A percentile compares a stretch with the other conserved stretches of the same genome.
These are phyloP conservation scores for Huntiella bhutanensis DNA, from an alignment of 2,329 filamentous ascomycete genomes.

Conservation along the genomic window DNA sequence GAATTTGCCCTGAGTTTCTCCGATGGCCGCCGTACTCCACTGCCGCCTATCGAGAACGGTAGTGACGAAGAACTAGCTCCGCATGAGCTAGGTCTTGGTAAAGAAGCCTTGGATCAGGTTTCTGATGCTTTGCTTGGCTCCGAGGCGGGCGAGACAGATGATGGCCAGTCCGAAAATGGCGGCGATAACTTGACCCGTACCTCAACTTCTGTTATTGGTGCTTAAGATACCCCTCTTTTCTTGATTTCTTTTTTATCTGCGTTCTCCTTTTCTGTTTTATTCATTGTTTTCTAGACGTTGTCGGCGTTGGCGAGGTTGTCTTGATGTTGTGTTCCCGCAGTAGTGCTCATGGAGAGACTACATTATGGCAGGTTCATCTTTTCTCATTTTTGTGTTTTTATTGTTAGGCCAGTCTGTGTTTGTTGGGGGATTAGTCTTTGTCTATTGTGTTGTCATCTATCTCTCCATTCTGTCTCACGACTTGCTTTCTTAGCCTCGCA, in stretches of 20 bases:
- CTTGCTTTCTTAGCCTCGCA: too few species aligned
- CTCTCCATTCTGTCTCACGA: not conserved
- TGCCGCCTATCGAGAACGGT: slow-evolving; percentile 30
- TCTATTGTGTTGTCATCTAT: not conserved
- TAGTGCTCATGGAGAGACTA: too few species aligned
- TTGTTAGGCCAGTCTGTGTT: too few species aligned
- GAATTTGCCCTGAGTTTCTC: slow-evolving; percentile 41
- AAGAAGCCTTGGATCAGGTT: slow-evolving; percentile 16
- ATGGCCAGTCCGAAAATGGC: slow-evolving; percentile 3
- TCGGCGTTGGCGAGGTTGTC: not conserved
- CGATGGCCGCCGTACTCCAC: slow-evolving; percentile 36
- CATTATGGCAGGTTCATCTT: too few species aligned
- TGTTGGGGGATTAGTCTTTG: too few species aligned
- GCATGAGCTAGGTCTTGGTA: slow-evolving; percentile 15
- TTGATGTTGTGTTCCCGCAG: not conserved
- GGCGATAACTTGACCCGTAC: slow-evolving; percentile 16
- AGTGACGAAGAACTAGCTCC: slow-evolving; percentile 13
- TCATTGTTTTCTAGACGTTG: not conserved
- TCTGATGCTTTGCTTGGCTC: slow-evolving; percentile 15
- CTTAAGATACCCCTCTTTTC: slow-evolving; percentile 12
- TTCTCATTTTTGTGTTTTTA: too few species aligned
- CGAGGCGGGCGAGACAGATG: not conserved
- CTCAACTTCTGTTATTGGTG: slow-evolving; percentile 19
- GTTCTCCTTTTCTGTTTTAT: not conserved
- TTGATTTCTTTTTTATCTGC: not conserved